A percentile compares a stretch with the other conserved stretches of the same genome.
phyloP scores from a whole-genome alignment of 1,284 basidiomycete genomes.

The Caloboletus firmus region DNA sequence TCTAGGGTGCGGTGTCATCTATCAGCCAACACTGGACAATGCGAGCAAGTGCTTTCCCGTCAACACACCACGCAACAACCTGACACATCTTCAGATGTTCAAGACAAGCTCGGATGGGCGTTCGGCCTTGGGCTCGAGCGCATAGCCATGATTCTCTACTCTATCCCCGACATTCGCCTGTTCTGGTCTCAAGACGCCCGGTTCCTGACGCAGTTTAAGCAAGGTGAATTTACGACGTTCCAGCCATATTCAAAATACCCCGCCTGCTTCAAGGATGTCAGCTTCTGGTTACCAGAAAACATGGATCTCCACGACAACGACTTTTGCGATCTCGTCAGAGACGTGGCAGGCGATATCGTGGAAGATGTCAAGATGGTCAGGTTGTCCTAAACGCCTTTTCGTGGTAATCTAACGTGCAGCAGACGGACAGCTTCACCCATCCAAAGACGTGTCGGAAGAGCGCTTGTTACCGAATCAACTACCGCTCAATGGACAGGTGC shows the following conservation, averaged over 20 bases:
- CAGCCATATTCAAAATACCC: slow-evolving; percentile 90
- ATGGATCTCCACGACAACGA: slow-evolving; percentile 87
- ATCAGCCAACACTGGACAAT: slow-evolving; percentile 84
- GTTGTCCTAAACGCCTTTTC: slow-evolving; percentile 6
- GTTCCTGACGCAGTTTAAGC: slow-evolving; percentile 85
- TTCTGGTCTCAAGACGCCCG: slow-evolving; percentile 95
- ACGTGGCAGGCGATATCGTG: slow-evolving; percentile 87
- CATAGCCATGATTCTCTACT: slow-evolving; percentile 97
- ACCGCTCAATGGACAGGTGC: slow-evolving; percentile 94
- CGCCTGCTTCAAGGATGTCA: slow-evolving; percentile 85
- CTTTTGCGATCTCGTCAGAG: slow-evolving; percentile 92
- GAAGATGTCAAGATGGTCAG: slow-evolving; percentile 87
- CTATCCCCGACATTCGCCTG: slow-evolving; percentile 97
- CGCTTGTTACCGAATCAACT: slow-evolving; percentile 90
- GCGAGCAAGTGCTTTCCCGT: slow-evolving; percentile 60
- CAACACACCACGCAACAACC: not conserved
- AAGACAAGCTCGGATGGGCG: slow-evolving; percentile 92
- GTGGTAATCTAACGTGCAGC: slow-evolving; percentile 13
- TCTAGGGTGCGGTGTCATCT: slow-evolving; percentile 90
- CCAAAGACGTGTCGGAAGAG: slow-evolving; percentile 84
- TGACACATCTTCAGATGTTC: slow-evolving; percentile 55
- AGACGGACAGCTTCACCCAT: slow-evolving; percentile 93
- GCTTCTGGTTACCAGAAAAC: slow-evolving; percentile 78
- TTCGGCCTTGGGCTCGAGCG: slow-evolving; percentile 97
- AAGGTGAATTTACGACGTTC: slow-evolving; percentile 78